Evolutionary conservation across 768 basidiomycete species (phyloP), one percentile per base, ranked within the genome.

Genomic region (Pleurotus pulmonarius): DNA sequence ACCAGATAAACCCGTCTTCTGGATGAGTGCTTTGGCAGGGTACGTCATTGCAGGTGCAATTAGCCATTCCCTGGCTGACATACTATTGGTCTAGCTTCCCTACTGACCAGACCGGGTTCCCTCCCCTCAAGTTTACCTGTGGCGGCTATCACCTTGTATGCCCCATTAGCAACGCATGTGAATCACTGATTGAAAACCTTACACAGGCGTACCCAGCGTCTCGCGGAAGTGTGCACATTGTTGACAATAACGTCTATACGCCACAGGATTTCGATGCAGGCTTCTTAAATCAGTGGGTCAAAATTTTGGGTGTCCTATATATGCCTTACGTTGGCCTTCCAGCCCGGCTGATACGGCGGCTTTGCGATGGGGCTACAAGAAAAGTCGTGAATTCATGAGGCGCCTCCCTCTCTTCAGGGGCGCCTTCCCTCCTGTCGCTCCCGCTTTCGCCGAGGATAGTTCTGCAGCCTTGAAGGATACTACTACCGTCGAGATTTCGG

Each of bases 1-100:
- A 1, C 73, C 73, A 1, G 78, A 78, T 58, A 79, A 78, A 61
- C 66, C 75, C 1, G 65, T 74, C n/a, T 49, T 72, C 22, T 68
- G 67, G 44, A 51, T 78, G 3, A 62, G 66, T 5, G 39, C 63
- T 0, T 44, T 65, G 4, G 56, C 67, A 0, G 64, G 70, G 77
- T 73, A 55, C 3, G 68, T 48, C 5, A 12, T 40, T 25, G 6
- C 9, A 8, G 54, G 9, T 25, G 20, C 4, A 11, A 20, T 45
- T 7, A 13, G 6, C 25, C 18, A 16, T 43, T 45, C 6, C 24
- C 39, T 9, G 9, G 18, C 18, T 38, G 8, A 34, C 15, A n/a
- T n/a, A 3, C 37, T 8, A 5, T 26, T 26, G 26, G 1, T 26
- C 6, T 16, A 56, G 57, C 13, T 56, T 61, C 9, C 46, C 52